phyloP scores from a whole-genome alignment of 345 rosid species.

The Kernera saxatilis region DNA sequence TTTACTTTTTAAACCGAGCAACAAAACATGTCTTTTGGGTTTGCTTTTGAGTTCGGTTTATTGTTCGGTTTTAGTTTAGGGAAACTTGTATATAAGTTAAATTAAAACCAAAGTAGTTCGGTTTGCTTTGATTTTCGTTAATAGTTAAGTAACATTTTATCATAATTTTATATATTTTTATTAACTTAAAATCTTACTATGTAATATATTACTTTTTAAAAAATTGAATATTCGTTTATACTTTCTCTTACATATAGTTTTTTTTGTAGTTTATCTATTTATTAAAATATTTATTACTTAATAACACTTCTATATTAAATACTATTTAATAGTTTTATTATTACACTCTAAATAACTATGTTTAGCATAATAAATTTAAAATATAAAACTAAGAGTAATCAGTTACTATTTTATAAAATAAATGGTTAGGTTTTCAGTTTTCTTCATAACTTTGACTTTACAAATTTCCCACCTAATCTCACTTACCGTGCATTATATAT shows the following conservation, averaged over 20 bases:
- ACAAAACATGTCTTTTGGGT: neutral
- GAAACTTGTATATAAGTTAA: neutral
- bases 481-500: slow-evolving; percentile 5
- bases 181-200: too few relatives aligned
- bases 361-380: neutral
- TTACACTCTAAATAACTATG: neutral
- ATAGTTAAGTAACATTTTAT: too few relatives aligned
- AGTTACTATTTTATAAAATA: neutral
- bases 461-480: slow-evolving; percentile 5
- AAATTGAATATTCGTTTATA: too few relatives aligned
- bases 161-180: too few relatives aligned
- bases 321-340: neutral
- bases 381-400: neutral
- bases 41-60: neutral
- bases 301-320: too few relatives aligned
- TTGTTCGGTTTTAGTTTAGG: neutral
- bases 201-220: too few relatives aligned
- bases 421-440: slow-evolving; percentile 19
- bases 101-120: too few relatives aligned
- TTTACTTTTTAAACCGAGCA: neutral
- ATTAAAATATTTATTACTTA: too few relatives aligned
- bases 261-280: too few relatives aligned
- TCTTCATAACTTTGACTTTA: slow-evolving; percentile 9
- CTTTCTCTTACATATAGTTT: too few relatives aligned
- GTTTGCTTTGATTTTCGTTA: too few relatives aligned